Conservation (phyloP, 2,329 filamentous ascomycete species). For the Cadophora sp. region DNA sequence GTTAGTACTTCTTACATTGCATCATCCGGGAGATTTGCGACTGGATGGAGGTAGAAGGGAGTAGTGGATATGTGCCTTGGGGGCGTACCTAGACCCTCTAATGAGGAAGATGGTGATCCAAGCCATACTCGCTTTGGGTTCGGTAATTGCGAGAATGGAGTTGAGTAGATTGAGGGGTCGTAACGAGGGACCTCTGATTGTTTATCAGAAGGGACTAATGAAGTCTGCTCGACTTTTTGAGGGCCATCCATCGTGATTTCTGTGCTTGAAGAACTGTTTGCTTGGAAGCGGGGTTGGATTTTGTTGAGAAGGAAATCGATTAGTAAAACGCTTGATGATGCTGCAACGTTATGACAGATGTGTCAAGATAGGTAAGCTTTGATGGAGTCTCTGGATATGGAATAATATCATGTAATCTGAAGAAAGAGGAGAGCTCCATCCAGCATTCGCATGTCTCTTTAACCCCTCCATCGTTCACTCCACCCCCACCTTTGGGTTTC, state of each 20-base stretch:
- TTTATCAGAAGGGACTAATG: neutral
- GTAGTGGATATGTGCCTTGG: neutral
- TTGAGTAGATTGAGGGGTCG: slow-evolving; percentile 34
- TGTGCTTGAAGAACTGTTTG: neutral
- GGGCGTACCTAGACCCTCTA: slow-evolving; percentile 34
- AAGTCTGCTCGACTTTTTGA: neutral
- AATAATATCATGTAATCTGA: neutral
- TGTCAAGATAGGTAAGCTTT: neutral
- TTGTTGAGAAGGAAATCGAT: too few relatives aligned
- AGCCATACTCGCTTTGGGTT: slow-evolving; percentile 38
- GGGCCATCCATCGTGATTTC: neutral
- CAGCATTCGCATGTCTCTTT: neutral
- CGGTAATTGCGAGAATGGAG: slow-evolving; percentile 33
- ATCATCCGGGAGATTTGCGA: neutral
- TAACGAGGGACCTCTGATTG: slow-evolving; percentile 25
- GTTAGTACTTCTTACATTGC: neutral
- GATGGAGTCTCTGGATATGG: neutral
- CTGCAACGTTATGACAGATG: neutral
- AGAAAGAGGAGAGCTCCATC: neutral
- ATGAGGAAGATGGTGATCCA: slow-evolving; percentile 31
- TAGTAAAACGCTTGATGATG: too few relatives aligned
- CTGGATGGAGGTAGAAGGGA: neutral
- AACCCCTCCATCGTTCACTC: neutral
- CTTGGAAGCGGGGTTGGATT: too few relatives aligned
- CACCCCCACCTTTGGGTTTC: slow-evolving; percentile 9